phyloP scores from a whole-genome alignment of 2,329 filamentous ascomycete genomes.

The Diplodia sapinea region DNA sequence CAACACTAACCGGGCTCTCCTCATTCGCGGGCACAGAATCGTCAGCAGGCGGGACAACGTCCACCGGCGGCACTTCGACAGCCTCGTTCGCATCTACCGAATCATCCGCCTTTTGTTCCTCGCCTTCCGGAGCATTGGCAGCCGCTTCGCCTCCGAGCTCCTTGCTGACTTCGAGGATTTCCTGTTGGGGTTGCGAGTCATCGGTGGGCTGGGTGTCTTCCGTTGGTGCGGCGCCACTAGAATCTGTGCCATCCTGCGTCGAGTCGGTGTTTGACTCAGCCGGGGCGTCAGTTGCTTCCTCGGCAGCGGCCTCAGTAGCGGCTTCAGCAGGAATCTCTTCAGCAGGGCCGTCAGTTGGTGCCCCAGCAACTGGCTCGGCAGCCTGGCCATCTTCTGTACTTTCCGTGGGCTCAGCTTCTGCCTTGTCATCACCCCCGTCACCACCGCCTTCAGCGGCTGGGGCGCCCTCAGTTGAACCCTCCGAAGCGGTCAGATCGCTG shows the following conservation, averaged over 20 bases:
- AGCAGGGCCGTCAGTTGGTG: not conserved
- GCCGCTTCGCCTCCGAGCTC: not conserved
- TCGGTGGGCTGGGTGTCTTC: slow-evolving; percentile 3
- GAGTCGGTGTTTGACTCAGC: not conserved
- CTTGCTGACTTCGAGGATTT: not conserved
- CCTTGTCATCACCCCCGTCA: not conserved
- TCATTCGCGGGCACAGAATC: not conserved
- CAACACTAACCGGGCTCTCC: not conserved
- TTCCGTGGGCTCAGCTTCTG: not conserved
- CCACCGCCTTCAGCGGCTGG: not conserved
- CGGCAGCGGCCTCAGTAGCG: not conserved
- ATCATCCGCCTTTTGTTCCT: not conserved
- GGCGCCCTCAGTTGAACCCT: not conserved
- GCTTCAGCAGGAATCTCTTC: not conserved
- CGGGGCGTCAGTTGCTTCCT: not conserved
- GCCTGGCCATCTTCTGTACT: not conserved
- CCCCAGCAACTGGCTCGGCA: not conserved
- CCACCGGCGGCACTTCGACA: not conserved
- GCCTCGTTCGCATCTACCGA: not conserved
- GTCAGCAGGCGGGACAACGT: not conserved
- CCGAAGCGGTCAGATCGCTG: not conserved
- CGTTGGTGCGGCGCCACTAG: not conserved
- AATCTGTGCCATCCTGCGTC: not conserved
- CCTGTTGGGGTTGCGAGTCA: not conserved
- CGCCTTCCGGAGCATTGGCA: not conserved